Base-by-base conservation (phyloP, 2,329 filamentous ascomycete genomes). In the Fusarium pseudonygamai region DNA sequence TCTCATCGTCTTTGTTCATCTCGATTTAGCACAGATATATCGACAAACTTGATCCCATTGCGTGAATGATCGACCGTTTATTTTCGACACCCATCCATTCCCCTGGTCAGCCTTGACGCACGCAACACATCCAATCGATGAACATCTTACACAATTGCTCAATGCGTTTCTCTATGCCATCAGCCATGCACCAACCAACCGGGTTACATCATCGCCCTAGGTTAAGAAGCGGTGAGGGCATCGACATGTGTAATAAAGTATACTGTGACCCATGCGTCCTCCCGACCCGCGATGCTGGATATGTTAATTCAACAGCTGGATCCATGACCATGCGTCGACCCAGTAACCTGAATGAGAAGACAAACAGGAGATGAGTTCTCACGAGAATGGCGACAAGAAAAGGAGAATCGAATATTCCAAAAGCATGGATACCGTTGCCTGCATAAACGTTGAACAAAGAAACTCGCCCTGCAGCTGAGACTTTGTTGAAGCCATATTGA, bases 161-260 rank as follows among this genome's bases (percentile, higher is more conserved):
- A 60, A 72, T 64, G 56, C 71, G 63, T 74, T 56, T 70, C 59
- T 64, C 39, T 64, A 24, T 39, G 28, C 46, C 40, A 58, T 36
- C 55, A 36, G 65, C 58, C 45, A 65, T 73, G 72, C 74, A 73
- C 71, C 71, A 55, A 71, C 72, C 75, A 74, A 55, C 72, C 56
- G 60, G 64, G 73, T 74, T 75, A 78, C 72, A 77, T 78, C 72
- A 78, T 78, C 71, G 55, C 53, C 55, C 63, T 60, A 66, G 56
- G 69, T 64, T 71, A 75, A 78, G 76, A 77, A 69, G 76, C 76
- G 76, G 76, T 78, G 76, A 78, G 68, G 67, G 63, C 58, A 68
- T 72, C 66, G 67, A 72, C 62, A 68, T 69, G 69, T 60, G 65
- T 43, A 55, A 39, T 30, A 55, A 55, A 55, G 45, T 68, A 49